Percentiles rank a stretch among this genome's conserved stretches.
phyloP scores from a whole-genome alignment of 176 grass and related monocot genomes.

The Cenchrus americanus region DNA sequence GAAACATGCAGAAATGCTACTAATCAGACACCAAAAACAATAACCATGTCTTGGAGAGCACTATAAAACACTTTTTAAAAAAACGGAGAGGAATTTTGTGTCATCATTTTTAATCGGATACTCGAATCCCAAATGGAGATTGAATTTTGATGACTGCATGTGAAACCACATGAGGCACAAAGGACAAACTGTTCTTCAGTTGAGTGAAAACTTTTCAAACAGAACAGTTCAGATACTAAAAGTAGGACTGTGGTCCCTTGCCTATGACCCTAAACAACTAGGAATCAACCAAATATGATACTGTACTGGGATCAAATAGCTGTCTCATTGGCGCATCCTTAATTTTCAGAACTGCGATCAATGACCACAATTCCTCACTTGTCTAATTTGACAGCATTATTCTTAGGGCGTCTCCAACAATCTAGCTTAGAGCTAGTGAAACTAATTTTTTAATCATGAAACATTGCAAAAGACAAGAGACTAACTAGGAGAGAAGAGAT shows the following conservation, averaged over 20 bases:
- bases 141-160: not conserved
- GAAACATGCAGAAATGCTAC: conserved; percentile 3
- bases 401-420: no score
- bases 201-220: conserved; percentile 16
- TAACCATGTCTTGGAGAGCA: not conserved
- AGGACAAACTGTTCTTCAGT: conserved; percentile 14
- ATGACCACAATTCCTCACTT: conserved; percentile 20
- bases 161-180: not conserved
- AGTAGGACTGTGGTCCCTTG: not conserved
- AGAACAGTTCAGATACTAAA: conserved; percentile 20
- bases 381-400: conserved; percentile 18
- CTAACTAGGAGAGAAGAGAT: no score
- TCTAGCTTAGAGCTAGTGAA: no score
- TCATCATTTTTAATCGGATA: not conserved
- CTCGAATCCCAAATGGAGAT: not conserved
- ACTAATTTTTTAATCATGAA: no score
- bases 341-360: conserved; percentile 23
- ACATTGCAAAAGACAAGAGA: no score
- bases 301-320: conserved; percentile 37
- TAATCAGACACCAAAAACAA: conserved; percentile 9
- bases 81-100: not conserved
- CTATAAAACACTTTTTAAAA: not conserved
- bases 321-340: conserved; percentile 19
- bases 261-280: conserved; percentile 25
- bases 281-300: conserved; percentile 35